Evolutionary conservation across 495 filamentous ascomycete species (phyloP), one percentile per base, ranked within the genome.

Genomic region (Penicillium riverlandense): DNA sequence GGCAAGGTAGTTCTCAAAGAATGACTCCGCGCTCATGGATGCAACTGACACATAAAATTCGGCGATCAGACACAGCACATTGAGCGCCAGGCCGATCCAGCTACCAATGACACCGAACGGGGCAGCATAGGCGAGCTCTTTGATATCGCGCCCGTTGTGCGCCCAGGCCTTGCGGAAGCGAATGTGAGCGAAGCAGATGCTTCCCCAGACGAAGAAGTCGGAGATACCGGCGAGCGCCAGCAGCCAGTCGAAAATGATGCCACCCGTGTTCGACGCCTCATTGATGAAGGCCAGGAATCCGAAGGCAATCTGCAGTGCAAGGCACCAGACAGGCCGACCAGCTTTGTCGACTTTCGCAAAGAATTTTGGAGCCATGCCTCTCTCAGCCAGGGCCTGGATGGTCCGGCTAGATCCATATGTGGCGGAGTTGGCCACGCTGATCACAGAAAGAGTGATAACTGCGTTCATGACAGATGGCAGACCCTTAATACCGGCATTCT

Each of bases 401-500:
- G 81, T 84, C 14, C 83, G 78, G 6, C 75, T 81, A 2, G 77
- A 80, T 42, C 69, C 81, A 49, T 68, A 85, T 6, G 77, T 77
- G 44, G 71, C 76, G 11, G 80, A 82, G 59, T 83, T 83, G 51
- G 78, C 82, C 29, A 84, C 77, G 46, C 61, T 67, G 39, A 89
- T 67, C 43, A 86, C 82, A 16, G 82, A 83, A 16, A 87, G 66
- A 22, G 85, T 72, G 57, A 89, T 85, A 53, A 88, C 72, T 40
- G 79, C 75, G 57, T 88, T 89, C 69, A 90, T 83, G 58, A 90
- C 78, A 36, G 78, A 78, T 35, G 84, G 79, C 38, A 83, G 78
- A 7, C 77, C 82, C 2, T 56, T 59, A 38, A 90, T 76, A 48
- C 79, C 78, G 11, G 85, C 85, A 44, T 78, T 70, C 52, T 77